These are phyloP conservation scores for Rhexocercosporidium sp. DNA, from an alignment of 2,329 filamentous ascomycete genomes.

Conservation along the genomic window DNA sequence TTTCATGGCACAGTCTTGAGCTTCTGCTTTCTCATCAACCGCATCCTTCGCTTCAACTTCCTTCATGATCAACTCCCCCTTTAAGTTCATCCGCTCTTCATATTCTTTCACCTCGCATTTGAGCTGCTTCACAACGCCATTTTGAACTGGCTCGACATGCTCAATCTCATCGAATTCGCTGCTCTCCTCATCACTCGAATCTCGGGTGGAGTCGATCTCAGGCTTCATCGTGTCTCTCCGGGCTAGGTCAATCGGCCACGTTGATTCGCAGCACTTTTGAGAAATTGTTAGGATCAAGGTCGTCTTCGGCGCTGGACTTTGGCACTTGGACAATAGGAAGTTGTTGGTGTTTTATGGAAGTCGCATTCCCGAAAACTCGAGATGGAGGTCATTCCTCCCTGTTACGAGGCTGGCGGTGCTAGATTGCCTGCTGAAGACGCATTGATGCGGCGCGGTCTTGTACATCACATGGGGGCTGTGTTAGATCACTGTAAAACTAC, in stretches of 20 bases:
- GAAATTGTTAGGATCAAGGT: no score
- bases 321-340: no score
- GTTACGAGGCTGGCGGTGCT: no score
- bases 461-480: no score
- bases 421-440: no score
- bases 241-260: not conserved
- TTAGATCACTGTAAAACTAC: no score
- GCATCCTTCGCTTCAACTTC: not conserved
- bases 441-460: no score
- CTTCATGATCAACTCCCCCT: conserved; percentile 2
- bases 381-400: no score
- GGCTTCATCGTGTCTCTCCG: not conserved
- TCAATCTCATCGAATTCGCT: not conserved
- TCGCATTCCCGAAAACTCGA: no score
- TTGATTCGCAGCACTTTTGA: no score
- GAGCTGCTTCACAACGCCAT: not conserved
- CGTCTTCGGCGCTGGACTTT: no score
- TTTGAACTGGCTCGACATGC: not conserved
- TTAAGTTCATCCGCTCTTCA: conserved; percentile 4
- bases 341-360: no score
- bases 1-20: conserved; percentile 1
- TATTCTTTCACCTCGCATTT: conserved; percentile 12
- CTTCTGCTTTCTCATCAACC: conserved; percentile 6
- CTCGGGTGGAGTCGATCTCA: not conserved
- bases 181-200: not conserved